A percentile compares a stretch with the other conserved stretches of the same genome.
Conservation (phyloP, 768 basidiomycete genomes). For the Kwoniella mangroviensis region DNA sequence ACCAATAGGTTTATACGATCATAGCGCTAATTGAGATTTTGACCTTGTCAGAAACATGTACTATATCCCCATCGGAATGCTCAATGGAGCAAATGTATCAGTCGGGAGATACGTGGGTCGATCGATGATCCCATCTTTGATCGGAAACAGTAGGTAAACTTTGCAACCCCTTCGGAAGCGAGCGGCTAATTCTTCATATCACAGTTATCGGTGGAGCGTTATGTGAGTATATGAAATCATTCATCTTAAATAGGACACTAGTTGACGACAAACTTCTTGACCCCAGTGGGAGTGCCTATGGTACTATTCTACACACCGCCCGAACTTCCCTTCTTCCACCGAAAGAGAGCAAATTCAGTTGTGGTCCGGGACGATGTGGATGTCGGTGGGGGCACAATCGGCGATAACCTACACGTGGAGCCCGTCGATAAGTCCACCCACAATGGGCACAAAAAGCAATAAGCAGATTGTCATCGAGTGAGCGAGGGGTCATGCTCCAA, state of each 20-base stretch:
- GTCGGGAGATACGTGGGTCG: conserved; percentile 29
- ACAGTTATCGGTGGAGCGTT: conserved; percentile 28
- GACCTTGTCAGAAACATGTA: conserved; percentile 26
- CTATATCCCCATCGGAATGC: conserved; percentile 35
- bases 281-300: conserved; percentile 33
- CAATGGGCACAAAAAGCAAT: conserved; percentile 9
- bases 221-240: conserved; percentile 4
- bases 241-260: not conserved
- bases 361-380: conserved; percentile 12
- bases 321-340: conserved; percentile 26
- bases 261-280: not conserved
- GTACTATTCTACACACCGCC: conserved; percentile 31
- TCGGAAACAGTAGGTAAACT: conserved; percentile 22
- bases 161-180: not conserved
- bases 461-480: not conserved
- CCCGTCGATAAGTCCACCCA: not conserved
- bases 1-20: not conserved
- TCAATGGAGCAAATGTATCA: conserved; percentile 31
- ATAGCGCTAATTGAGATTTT: not conserved
- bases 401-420: conserved; percentile 6
- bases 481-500: no score
- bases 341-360: conserved; percentile 10
- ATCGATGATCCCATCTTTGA: conserved; percentile 35
- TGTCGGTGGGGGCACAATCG: conserved; percentile 8
- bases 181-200: not conserved